Conservation (phyloP, 148 eudicot species). For the Heliosperma pusillum region DNA sequence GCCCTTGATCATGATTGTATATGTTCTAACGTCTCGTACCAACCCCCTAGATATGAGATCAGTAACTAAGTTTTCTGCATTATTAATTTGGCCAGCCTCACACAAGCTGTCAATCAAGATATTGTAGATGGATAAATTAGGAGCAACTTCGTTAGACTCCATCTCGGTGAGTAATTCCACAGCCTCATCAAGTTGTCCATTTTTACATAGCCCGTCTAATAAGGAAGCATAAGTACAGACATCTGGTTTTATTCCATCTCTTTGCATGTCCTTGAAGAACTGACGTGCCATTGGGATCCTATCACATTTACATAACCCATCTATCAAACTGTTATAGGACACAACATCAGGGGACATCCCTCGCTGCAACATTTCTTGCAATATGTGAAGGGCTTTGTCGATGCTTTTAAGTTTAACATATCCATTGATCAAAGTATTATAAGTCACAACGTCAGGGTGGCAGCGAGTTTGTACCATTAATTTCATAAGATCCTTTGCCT, state of each 20-base stretch:
- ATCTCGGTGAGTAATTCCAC: neutral
- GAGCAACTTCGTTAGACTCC: constrained; percentile 4
- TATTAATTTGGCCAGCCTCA: neutral
- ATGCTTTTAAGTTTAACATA: neutral
- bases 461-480: neutral
- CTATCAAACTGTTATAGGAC: constrained; percentile 13
- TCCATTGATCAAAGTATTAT: constrained; percentile 18
- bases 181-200: constrained; percentile 16
- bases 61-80: constrained; percentile 1
- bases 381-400: constrained; percentile 9
- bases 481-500: constrained; percentile 3
- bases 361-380: neutral
- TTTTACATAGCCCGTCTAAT: constrained; percentile 27
- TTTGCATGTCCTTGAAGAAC: constrained; percentile 12
- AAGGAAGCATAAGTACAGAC: constrained; percentile 8
- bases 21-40: neutral
- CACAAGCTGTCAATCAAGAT: constrained; percentile 19
- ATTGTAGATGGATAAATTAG: neutral
- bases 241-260: neutral
- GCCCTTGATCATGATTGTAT: constrained; percentile 8
- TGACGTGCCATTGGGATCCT: neutral
- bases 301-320: constrained; percentile 12
- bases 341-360: constrained; percentile 9
- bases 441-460: constrained; percentile 12
- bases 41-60: constrained; percentile 1